These are phyloP conservation scores for Dothideomycetes sp. DNA, from an alignment of 2,329 filamentous ascomycete genomes.

Conservation along the genomic window DNA sequence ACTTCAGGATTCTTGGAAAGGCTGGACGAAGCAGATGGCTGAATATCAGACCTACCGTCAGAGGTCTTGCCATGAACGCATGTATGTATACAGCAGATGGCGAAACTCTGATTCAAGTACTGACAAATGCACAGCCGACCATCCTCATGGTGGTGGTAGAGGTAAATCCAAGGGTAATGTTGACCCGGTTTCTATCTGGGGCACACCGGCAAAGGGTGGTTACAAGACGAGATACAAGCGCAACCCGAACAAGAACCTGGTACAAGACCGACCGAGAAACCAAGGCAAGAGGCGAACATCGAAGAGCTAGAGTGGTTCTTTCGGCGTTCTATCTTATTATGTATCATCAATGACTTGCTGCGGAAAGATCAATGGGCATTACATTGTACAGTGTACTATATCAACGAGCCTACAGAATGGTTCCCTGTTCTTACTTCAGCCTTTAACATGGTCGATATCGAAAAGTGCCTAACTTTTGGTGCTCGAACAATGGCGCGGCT, in stretches of 20 bases:
- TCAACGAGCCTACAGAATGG: background rate
- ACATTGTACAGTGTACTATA: background rate
- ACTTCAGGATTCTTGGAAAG: slow-evolving; percentile 87
- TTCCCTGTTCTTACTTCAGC: too few relatives aligned
- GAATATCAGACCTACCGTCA: slow-evolving; percentile 86
- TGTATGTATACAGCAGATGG: slow-evolving; percentile 38
- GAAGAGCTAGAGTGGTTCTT: slow-evolving; percentile 5
- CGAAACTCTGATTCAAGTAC: background rate
- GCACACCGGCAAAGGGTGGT: slow-evolving; percentile 74
- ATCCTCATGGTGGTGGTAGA: slow-evolving; percentile 97
- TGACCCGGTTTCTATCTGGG: slow-evolving; percentile 92
- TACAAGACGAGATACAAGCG: slow-evolving; percentile 86
- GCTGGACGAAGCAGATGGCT: slow-evolving; percentile 88
- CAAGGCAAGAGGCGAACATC: slow-evolving; percentile 66
- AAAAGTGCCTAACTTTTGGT: too few relatives aligned
- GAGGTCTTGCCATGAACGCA: slow-evolving; percentile 98
- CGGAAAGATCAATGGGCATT: too few relatives aligned
- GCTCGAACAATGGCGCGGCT: too few relatives aligned
- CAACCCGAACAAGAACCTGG: slow-evolving; percentile 87
- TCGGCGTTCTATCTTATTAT: too few relatives aligned
- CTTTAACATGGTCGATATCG: too few relatives aligned
- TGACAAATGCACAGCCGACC: slow-evolving; percentile 51
- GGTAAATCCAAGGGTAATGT: slow-evolving; percentile 99
- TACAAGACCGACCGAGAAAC: slow-evolving; percentile 73
- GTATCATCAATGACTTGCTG: too few relatives aligned